Evolutionary conservation across 176 grass and related monocot species (phyloP).

Genomic region (Tillandsia leiboldiana): DNA sequence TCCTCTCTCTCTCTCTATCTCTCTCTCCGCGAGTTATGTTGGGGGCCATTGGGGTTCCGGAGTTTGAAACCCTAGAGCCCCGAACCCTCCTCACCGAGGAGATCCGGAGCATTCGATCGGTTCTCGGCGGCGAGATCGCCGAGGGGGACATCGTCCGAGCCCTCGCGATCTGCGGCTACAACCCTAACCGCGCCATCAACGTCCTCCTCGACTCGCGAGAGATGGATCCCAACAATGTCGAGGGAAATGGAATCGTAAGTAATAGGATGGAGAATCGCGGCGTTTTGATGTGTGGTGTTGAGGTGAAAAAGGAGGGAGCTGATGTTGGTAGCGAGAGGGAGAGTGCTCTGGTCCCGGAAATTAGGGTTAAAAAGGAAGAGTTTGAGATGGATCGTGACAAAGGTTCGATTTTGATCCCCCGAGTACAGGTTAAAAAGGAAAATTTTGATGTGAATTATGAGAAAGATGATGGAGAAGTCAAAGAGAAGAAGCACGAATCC

Average conservation of each 20-base stretch:
- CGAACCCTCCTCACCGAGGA: slow-evolving; percentile 44
- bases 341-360: not conserved
- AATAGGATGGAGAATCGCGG: not conserved
- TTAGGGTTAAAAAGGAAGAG: slow-evolving; percentile 17
- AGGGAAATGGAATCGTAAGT: slow-evolving; percentile 3
- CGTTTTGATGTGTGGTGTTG: not conserved
- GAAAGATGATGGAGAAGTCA: not conserved
- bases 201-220: slow-evolving; percentile 41
- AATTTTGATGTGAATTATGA: not conserved
- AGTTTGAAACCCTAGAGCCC: slow-evolving; percentile 20
- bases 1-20: not conserved
- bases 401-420: not conserved
- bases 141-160: slow-evolving; percentile 32
- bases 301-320: not conserved
- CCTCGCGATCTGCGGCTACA: slow-evolving; percentile 42
- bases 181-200: slow-evolving; percentile 55
- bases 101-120: slow-evolving; percentile 40
- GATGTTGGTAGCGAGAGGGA: not conserved
- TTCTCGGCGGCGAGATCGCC: slow-evolving; percentile 28
- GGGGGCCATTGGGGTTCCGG: slow-evolving; percentile 15
- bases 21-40: not conserved
- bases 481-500: slow-evolving; percentile 18
- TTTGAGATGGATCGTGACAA: not conserved
- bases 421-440: not conserved
- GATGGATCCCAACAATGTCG: not conserved